Conservation (phyloP, 768 basidiomycete species). For the Kockovaella imperatae region DNA sequence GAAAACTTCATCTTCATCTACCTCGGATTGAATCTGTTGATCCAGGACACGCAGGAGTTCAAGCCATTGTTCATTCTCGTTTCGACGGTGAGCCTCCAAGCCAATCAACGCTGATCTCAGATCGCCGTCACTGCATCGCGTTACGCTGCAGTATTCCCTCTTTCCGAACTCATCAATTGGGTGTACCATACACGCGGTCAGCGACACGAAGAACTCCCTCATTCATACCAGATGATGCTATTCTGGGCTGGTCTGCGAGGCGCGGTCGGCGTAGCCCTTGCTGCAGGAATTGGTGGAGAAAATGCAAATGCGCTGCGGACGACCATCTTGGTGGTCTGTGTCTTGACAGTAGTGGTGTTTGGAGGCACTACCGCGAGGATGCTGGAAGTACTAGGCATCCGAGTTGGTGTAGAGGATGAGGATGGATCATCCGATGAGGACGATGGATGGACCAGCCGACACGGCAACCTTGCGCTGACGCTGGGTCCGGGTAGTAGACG, state of each 20-base stretch:
- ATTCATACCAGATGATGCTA: slow-evolving; percentile 98
- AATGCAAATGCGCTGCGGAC: slow-evolving; percentile 85
- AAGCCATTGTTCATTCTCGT: slow-evolving; percentile 93
- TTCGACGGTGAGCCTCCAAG: slow-evolving; percentile 54
- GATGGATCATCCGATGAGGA: slow-evolving; percentile 54
- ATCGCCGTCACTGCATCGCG: slow-evolving; percentile 88
- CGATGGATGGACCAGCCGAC: slow-evolving; percentile 42
- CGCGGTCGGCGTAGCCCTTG: slow-evolving; percentile 94
- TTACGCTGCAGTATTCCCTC: slow-evolving; percentile 90
- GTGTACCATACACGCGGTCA: slow-evolving; percentile 80
- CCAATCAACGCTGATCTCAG: slow-evolving; percentile 21
- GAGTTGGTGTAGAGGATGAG: slow-evolving; percentile 91
- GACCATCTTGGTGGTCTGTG: slow-evolving; percentile 91
- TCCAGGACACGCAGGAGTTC: slow-evolving; percentile 76
- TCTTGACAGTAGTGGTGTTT: slow-evolving; percentile 86
- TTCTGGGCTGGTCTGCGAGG: slow-evolving; percentile 98
- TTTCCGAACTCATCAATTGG: slow-evolving; percentile 90
- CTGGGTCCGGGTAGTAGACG: slow-evolving; percentile 37
- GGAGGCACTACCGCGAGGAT: slow-evolving; percentile 96
- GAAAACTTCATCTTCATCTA: slow-evolving; percentile 99
- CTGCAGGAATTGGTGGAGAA: slow-evolving; percentile 87
- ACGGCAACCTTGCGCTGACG: slow-evolving; percentile 29
- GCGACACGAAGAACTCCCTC: slow-evolving; percentile 81
- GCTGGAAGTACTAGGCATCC: slow-evolving; percentile 93
- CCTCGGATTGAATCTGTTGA: slow-evolving; percentile 94